phyloP scores from a whole-genome alignment of 2,329 filamentous ascomycete species.

The Talaromyces sp. region DNA sequence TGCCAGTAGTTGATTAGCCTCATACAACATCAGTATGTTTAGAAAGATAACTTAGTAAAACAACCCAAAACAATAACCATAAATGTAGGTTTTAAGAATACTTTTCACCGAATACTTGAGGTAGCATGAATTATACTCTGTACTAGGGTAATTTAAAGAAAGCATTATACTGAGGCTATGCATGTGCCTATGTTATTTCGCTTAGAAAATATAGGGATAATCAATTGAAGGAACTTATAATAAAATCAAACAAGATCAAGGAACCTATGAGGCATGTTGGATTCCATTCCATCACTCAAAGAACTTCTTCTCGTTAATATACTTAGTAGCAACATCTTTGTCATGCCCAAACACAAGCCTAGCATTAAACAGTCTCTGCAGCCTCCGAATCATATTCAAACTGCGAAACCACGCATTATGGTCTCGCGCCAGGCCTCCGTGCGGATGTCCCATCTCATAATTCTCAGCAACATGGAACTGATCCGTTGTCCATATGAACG shows the following conservation, averaged over 20 bases:
- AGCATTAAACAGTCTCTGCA: conserved; percentile 27
- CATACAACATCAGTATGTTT: not conserved
- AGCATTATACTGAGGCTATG: not conserved
- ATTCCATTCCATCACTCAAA: not conserved
- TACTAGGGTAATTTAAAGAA: not conserved
- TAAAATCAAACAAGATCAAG: not conserved
- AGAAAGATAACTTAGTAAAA: not conserved
- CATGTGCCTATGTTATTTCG: not conserved
- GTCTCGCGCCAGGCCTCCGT: conserved; percentile 34
- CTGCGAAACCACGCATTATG: conserved; percentile 33
- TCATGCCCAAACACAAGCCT: conserved; percentile 11
- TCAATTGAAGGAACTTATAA: not conserved
- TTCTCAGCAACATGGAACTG: conserved; percentile 39
- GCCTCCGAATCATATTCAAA: conserved; percentile 27
- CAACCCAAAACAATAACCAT: not conserved
- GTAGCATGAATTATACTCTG: not conserved
- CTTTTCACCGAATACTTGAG: not conserved
- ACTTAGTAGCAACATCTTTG: conserved; percentile 2
- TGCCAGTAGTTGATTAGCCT: not conserved
- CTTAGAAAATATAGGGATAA: not conserved
- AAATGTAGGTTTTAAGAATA: not conserved
- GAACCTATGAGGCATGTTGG: not conserved
- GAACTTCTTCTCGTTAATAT: conserved; percentile 3
- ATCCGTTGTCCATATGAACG: conserved; percentile 38
- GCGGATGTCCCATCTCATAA: conserved; percentile 28